Evolutionary conservation across 139 green algal species (phyloP).

Genomic region (Coelastrella sp.): DNA sequence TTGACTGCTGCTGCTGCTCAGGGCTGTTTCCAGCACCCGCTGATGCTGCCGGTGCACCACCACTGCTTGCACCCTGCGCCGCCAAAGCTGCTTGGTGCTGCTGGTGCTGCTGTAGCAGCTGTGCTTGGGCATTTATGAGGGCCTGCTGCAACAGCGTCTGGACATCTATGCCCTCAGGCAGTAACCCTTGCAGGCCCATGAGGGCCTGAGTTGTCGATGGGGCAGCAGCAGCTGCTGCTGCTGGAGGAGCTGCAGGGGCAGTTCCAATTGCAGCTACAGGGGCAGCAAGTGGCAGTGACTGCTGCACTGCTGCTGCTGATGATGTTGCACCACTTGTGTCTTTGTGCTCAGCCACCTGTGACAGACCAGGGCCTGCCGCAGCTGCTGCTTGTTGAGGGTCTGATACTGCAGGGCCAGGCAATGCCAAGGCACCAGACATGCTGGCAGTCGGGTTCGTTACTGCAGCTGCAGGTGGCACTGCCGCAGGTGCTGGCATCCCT

Average conservation of each 20-base stretch:
- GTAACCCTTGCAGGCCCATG: constrained; percentile 21
- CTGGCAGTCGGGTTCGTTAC: background rate
- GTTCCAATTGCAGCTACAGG: background rate
- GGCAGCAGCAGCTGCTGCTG: background rate
- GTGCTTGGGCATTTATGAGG: constrained; percentile 34
- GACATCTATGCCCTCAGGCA: constrained; percentile 15
- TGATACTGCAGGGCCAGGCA: background rate
- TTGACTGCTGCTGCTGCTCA: background rate
- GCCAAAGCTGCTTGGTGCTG: background rate
- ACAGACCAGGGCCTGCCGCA: background rate
- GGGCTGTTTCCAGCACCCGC: background rate
- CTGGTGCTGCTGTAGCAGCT: constrained; percentile 44
- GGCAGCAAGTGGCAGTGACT: background rate
- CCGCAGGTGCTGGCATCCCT: background rate
- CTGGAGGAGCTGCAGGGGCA: background rate
- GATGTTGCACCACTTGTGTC: background rate
- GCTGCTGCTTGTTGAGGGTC: background rate
- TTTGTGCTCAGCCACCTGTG: background rate
- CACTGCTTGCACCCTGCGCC: background rate
- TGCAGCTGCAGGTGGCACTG: constrained; percentile 9
- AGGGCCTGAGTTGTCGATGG: background rate
- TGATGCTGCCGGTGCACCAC: background rate
- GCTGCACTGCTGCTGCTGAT: background rate
- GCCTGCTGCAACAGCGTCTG: constrained; percentile 42
- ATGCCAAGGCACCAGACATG: background rate